phyloP scores from a whole-genome alignment of 345 rosid species.

The Rhodomyrtus tomentosa region DNA sequence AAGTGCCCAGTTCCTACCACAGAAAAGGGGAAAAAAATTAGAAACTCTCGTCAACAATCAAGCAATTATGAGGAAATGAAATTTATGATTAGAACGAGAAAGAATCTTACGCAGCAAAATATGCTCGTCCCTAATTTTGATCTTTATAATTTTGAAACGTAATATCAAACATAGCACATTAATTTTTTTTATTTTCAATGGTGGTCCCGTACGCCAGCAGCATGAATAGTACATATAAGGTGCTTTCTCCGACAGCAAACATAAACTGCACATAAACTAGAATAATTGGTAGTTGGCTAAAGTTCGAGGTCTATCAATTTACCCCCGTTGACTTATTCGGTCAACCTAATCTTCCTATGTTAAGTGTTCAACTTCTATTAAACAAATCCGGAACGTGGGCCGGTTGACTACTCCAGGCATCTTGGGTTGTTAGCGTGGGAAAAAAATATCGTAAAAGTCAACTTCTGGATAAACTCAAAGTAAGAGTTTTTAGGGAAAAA shows the following conservation, averaged over 20 bases:
- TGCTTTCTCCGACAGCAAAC: neutral
- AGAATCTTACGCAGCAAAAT: neutral
- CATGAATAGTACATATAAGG: neutral
- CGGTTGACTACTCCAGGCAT: neutral
- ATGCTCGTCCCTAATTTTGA: neutral
- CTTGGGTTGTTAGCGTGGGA: neutral
- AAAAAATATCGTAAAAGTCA: neutral
- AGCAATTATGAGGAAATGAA: neutral
- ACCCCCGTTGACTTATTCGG: neutral
- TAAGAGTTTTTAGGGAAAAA: neutral
- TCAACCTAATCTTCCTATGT: neutral
- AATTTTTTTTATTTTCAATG: neutral
- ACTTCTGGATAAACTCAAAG: neutral
- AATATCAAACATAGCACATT: neutral
- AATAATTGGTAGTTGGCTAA: neutral
- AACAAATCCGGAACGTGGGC: neutral
- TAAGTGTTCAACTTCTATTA: neutral
- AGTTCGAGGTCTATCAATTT: neutral
- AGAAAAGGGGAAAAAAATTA: neutral
- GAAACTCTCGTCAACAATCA: neutral
- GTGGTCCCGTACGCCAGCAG: neutral
- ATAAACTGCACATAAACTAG: neutral
- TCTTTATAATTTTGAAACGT: neutral
- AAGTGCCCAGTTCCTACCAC: slow-evolving; percentile 1
- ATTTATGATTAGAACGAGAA: neutral